Evolutionary conservation across 179 eudicot species (phyloP), one percentile per base, ranked within the genome.

Genomic region (Spinacia oleracea): DNA sequence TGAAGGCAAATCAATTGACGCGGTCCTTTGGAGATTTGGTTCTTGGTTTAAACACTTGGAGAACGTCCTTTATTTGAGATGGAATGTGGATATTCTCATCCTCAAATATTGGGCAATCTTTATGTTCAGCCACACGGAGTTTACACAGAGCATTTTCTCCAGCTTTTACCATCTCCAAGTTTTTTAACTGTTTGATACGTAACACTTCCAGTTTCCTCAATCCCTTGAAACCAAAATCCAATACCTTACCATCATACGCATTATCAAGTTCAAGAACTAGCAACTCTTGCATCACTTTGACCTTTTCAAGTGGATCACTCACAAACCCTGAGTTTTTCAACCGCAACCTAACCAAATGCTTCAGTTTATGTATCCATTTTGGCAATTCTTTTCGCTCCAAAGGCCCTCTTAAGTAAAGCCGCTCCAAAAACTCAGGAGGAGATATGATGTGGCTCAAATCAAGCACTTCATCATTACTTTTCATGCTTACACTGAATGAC

Each of bases 181-280:
- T 11, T 9, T 27, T n/a, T 12, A 70, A 25, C 5, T 48, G 12
- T 45, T 10, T 12, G 12, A 70, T 25, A 29, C 74, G 74, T 3
- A 70, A 48, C n/a, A 70, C 74, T 16, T 46, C 23, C 10, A 70
- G 21, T 11, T 70, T 70, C 27, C 4, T 1, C 31, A 46, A 31
- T 2, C 55, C 58, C 5, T 6, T 29, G n/a, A 25, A 45, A 25
- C 74, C 74, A 70, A 70, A 70, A 70, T 70, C 74, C 40, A 70
- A 48, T 15, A 16, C 38, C 4, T 70, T 25, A 15, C 58, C 74
- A 16, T 70, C 40, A 70, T 70, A 70, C 2, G 58, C 29, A 16
- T 70, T 45, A 70, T 70, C 74, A 45, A 70, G 74, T 46, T 70
- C 74, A 70, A 70, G 74, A 23, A 70, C 74, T 70, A 70, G 74